These are phyloP conservation scores for Alloascoidea hylecoeti DNA, from an alignment of 805 yeast species.

Conservation along the genomic window DNA sequence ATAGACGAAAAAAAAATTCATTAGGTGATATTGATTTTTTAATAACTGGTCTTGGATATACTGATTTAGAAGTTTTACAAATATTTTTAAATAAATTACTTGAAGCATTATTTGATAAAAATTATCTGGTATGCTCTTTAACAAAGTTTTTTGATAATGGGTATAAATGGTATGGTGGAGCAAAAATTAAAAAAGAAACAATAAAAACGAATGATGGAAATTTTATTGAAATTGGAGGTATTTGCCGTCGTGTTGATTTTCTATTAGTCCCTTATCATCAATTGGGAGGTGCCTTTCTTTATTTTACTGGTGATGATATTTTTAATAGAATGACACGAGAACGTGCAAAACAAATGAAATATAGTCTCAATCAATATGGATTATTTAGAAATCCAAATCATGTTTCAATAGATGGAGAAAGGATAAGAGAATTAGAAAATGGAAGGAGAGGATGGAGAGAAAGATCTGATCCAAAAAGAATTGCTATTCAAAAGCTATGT, in stretches of 20 bases:
- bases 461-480: conserved; percentile 3
- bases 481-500: conserved; percentile 4
- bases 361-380: conserved; percentile 28
- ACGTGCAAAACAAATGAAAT: conserved; percentile 25
- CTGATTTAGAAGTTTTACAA: conserved; percentile 13
- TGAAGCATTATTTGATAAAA: conserved; percentile 12
- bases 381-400: conserved; percentile 14
- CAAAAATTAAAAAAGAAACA: conserved; percentile 1
- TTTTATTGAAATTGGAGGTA: conserved; percentile 17
- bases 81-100: conserved; percentile 12
- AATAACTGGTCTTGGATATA: conserved; percentile 20
- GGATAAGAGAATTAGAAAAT: not conserved
- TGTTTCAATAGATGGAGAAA: not conserved
- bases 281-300: conserved; percentile 32
- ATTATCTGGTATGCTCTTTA: conserved; percentile 15
- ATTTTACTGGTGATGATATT: conserved; percentile 39
- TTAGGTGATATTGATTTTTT: conserved; percentile 44
- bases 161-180: conserved; percentile 5
- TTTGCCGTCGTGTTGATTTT: conserved; percentile 41
- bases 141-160: conserved; percentile 4
- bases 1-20: conserved; percentile 27
- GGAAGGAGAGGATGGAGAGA: conserved; percentile 6
- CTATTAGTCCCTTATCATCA: conserved; percentile 29
- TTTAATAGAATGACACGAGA: conserved; percentile 33
- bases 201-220: conserved; percentile 3